Percentiles rank a stretch among this genome's conserved stretches.
Conservation (phyloP, 257 asterid genomes). For the Thymus mandschuricus region DNA sequence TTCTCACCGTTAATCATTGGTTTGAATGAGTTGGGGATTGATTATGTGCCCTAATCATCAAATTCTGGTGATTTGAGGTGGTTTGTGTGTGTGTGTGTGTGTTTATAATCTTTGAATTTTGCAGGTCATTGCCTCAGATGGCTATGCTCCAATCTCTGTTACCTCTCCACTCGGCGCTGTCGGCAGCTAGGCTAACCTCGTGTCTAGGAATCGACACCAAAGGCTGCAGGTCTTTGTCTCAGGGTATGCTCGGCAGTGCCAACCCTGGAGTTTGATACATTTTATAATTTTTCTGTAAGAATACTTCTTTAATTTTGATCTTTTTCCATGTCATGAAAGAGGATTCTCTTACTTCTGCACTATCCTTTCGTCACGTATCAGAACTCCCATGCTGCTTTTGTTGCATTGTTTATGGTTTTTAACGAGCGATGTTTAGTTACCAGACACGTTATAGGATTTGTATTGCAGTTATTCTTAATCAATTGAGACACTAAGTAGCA, state of each 20-base stretch:
- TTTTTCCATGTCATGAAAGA: too few relatives aligned
- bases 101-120: constrained; percentile 16
- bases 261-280: constrained; percentile 93
- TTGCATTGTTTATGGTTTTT: constrained; percentile 19
- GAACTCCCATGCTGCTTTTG: constrained; percentile 21
- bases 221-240: constrained; percentile 93
- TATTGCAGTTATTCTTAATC: background rate
- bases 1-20: background rate
- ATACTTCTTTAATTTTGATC: constrained; percentile 10
- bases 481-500: background rate
- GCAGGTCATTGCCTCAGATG: constrained; percentile 60
- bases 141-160: constrained; percentile 70
- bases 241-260: constrained; percentile 99
- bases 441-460: background rate
- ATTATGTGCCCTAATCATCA: background rate
- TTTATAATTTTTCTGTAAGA: constrained; percentile 69
- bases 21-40: constrained; percentile 12
- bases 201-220: constrained; percentile 73
- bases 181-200: constrained; percentile 86
- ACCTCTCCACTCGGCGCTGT: constrained; percentile 80
- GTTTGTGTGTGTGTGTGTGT: background rate
- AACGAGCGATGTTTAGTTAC: background rate
- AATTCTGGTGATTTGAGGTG: background rate
- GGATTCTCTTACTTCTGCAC: too few relatives aligned
- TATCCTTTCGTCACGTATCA: background rate